These are phyloP conservation scores for Chamaecyparis obtusa DNA, from an alignment of 75 land plant genomes.

Conservation along the genomic window DNA sequence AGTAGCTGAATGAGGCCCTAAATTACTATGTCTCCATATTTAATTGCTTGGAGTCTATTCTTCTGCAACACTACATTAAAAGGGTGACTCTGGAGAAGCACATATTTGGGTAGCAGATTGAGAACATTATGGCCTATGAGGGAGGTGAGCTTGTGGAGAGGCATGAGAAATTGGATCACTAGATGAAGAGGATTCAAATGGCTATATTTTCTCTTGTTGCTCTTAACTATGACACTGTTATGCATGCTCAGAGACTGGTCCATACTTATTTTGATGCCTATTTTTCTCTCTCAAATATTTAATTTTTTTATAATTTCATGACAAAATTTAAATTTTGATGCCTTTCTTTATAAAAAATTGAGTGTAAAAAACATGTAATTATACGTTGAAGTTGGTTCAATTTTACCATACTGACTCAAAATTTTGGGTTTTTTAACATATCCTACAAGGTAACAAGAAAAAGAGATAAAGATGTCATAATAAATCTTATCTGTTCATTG, in stretches of 20 bases:
- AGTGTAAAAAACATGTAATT: too few species aligned
- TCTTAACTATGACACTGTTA: slow-evolving; percentile 19
- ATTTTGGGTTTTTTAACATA: too few species aligned
- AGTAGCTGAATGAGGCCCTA: slow-evolving; percentile 63
- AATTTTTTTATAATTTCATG: neutral
- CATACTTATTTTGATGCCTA: neutral
- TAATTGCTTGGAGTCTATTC: slow-evolving; percentile 69
- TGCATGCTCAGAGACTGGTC: neutral
- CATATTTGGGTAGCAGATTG: slow-evolving; percentile 67
- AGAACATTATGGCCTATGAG: slow-evolving; percentile 77
- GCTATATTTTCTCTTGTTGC: slow-evolving; percentile 38
- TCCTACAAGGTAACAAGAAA: too few species aligned
- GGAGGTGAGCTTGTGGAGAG: slow-evolving; percentile 60
- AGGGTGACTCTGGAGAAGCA: slow-evolving; percentile 60
- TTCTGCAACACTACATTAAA: slow-evolving; percentile 54
- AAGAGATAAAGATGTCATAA: too few species aligned
- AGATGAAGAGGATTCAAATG: slow-evolving; percentile 51
- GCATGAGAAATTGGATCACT: slow-evolving; percentile 67
- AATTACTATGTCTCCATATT: slow-evolving; percentile 73
- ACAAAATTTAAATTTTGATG: neutral
- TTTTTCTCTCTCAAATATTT: neutral
- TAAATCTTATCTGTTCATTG: too few species aligned
- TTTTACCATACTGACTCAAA: too few species aligned
- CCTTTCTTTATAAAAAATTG: too few species aligned
- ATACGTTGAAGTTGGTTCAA: too few species aligned